Base-by-base conservation (phyloP, 805 yeast genomes). In the Grigorovia jiainica region DNA sequence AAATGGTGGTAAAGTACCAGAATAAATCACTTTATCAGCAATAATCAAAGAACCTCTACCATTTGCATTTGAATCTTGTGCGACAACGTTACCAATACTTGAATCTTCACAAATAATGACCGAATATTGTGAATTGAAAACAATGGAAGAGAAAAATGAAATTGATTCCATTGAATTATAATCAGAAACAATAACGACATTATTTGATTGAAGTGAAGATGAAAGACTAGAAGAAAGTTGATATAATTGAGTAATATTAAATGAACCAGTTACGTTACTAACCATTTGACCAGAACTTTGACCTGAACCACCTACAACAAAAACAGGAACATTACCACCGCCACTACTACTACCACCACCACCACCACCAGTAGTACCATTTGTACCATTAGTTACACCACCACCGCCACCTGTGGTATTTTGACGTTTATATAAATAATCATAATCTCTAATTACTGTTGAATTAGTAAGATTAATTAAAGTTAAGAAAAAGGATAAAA, bases 41-140 rank as follows among this genome's bases (percentile, higher is more conserved):
- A 57, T 53, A 15, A 52, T 40, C 35, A 57, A 41, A 17, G 56
- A 45, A 41, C 63, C 63, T 43, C 60, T 53, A 7, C 48, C 54
- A 8, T 17, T 24, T 1, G 58, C 36, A 8, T 39, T 29, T 11
- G 48, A 20, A 38, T 49, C 47, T 17, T 34, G 43, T 9, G 57
- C 57, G 16, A 57, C 53, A 27, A 42, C 32, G 17, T 43, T 39
- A 37, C 59, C 61, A 10, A 46, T 18, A 3, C 41, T 21, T 7
- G 41, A 39, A 36, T 51, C 50, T 19, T 50, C 49, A 20, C 53
- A 37, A 24, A 57, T 47, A 15, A 57, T 51, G 23, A 56, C 46
- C 18, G 57, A 42, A 44, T 53, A 50, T 38, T 47, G 45, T 15
- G 55, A 50, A 29, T 50, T 40, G 36, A 53, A 47, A 15, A 53